Evolutionary conservation across 208 protist genomes (phyloP), one percentile per base, ranked within the genome.

Genomic region (Wallacemonas collosoma): DNA sequence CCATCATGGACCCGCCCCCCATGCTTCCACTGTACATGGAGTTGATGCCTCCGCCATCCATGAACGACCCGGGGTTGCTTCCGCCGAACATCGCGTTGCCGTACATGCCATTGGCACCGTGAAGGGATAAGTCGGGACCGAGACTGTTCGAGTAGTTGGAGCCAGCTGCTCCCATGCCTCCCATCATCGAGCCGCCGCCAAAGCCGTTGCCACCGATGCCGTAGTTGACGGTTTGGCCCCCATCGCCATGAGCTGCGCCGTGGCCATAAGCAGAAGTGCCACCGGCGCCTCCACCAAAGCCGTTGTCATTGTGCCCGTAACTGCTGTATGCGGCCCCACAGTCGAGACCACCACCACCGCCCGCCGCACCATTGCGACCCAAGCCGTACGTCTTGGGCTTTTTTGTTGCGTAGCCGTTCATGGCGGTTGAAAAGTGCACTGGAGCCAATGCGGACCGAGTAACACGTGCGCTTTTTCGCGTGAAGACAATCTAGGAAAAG

Each of bases 1-100:
- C 76, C 75, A 88, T 77, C 58, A 62, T 77, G 9, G 41, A 51
- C 9, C 50, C 39, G 5, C 8, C 45, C 45, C 47, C 69, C 53
- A 57, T 57, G 57, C 68, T 63, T 4, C 63, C 76, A 45, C 80
- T 84, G 58, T 82, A 76, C 81, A 86, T 81, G 64, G 51, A 80
- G 64, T 58, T 60, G 41, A 62, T 61, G n/a, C 43, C 70, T 6
- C 70, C 74, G 40, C 53, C 53, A 7, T 35, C 6, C 53, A 57
- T 57, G 15, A 17, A 57, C 9, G 53, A 57, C 14, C 53, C 53
- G 5, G 17, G 9, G 14, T 57, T 57, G 53, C 53, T 57, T 6
- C 53, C 53, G 15, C 53, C 53, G 53, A 57, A 36, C 11, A 57
- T 15, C 9, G 53, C 53, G 17, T 57, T 57, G 53, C 53, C 53